Percentiles rank a stretch among this genome's conserved stretches.
Evolutionary conservation across 2,329 filamentous ascomycete species (phyloP).

Genomic region (Mycogone perniciosa): DNA sequence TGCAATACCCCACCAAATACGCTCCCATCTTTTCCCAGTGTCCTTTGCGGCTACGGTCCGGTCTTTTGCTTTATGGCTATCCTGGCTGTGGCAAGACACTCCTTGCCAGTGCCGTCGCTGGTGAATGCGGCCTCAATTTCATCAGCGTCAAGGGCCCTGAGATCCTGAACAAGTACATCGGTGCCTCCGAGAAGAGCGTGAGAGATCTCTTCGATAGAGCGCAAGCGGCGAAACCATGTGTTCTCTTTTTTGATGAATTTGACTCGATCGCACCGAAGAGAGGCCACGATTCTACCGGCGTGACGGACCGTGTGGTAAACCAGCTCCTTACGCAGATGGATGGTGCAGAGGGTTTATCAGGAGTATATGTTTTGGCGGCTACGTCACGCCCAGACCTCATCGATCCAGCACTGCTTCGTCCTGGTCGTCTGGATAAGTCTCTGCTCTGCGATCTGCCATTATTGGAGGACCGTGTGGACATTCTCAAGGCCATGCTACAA

Average conservation of each 20-base stretch:
- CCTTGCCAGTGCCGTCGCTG: slow-evolving; percentile 91
- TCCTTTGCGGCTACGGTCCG: slow-evolving; percentile 87
- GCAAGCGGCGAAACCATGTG: slow-evolving; percentile 82
- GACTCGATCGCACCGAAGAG: slow-evolving; percentile 96
- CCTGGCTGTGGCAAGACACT: slow-evolving; percentile 96
- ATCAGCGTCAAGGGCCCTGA: slow-evolving; percentile 98
- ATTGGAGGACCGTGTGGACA: slow-evolving; percentile 76
- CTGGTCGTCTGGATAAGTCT: slow-evolving; percentile 88
- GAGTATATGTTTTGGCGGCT: slow-evolving; percentile 93
- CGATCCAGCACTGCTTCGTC: slow-evolving; percentile 84
- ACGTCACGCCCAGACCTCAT: slow-evolving; percentile 92
- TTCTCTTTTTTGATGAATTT: slow-evolving; percentile 98
- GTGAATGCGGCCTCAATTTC: slow-evolving; percentile 96
- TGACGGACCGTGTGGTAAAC: slow-evolving; percentile 98
- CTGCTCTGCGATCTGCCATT: slow-evolving; percentile 85
- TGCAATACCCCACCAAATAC: slow-evolving; percentile 96
- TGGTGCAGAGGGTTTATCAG: slow-evolving; percentile 87
- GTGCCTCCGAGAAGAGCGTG: slow-evolving; percentile 92
- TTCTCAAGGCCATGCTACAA: slow-evolving; percentile 73
- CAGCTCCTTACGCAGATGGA: slow-evolving; percentile 99
- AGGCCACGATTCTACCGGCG: slow-evolving; percentile 93
- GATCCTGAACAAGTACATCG: slow-evolving; percentile 98
- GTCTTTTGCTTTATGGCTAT: slow-evolving; percentile 86
- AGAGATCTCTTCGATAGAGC: slow-evolving; percentile 92
- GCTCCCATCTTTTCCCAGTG: slow-evolving; percentile 96